phyloP scores from a whole-genome alignment of 371 early-diverging fungal species.

The Circinella minor region DNA sequence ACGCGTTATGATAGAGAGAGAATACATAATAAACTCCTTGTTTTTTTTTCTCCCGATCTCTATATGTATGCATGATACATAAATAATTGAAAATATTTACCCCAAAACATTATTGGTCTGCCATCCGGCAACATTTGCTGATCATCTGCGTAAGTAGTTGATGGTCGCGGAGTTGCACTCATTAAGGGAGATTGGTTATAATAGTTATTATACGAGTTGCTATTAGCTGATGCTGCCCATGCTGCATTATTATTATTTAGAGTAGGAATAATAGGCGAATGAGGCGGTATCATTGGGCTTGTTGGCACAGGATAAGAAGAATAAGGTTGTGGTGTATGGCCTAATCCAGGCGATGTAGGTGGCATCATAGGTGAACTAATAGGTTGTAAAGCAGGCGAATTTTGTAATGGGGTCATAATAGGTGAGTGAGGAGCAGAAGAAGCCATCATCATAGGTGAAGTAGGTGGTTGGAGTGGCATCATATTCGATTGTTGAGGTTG shows the following conservation, averaged over 20 bases:
- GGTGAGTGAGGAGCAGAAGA: slow-evolving; percentile 4
- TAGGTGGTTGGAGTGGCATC: background rate
- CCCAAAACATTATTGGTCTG: slow-evolving; percentile 42
- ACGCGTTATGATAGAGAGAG: no score
- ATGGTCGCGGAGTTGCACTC: slow-evolving; percentile 8
- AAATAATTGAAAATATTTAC: slow-evolving; percentile 22
- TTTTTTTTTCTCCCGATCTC: background rate
- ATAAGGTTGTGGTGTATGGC: background rate
- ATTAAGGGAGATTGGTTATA: background rate
- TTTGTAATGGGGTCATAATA: slow-evolving; percentile 1
- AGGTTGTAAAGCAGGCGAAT: slow-evolving; percentile 10
- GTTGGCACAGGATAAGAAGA: slow-evolving; percentile 1
- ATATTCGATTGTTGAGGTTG: slow-evolving; percentile 18
- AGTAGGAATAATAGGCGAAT: background rate
- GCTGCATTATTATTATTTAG: background rate
- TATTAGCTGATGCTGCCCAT: background rate
- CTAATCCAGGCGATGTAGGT: background rate
- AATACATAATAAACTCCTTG: background rate
- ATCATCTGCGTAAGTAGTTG: slow-evolving; percentile 9
- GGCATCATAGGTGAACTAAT: slow-evolving; percentile 2
- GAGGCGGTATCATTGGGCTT: background rate
- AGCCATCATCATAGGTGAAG: slow-evolving; percentile 14
- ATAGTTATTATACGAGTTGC: background rate
- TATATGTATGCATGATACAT: background rate
- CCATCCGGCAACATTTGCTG: slow-evolving; percentile 33